These are phyloP conservation scores for Fusarium sacchari DNA, from an alignment of 2,329 filamentous ascomycete species.

Conservation along the genomic window DNA sequence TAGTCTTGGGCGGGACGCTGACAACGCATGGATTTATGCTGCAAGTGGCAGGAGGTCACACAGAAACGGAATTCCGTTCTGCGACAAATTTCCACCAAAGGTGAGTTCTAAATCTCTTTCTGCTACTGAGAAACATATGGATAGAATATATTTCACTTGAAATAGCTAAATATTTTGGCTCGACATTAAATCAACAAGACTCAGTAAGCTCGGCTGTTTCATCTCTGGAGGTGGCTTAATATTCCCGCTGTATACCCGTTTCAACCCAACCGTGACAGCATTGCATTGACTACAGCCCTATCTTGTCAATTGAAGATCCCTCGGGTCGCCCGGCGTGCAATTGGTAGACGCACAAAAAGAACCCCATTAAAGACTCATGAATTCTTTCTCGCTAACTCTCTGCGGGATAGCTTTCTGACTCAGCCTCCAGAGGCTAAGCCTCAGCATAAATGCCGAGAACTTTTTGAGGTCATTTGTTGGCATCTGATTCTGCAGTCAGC, in stretches of 20 bases:
- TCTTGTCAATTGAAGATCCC: background rate
- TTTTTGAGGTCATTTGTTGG: background rate
- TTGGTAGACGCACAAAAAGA: background rate
- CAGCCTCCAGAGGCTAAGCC: background rate
- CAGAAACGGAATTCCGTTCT: background rate
- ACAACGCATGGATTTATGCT: background rate
- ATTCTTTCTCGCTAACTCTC: background rate
- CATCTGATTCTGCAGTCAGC: background rate
- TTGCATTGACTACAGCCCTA: background rate
- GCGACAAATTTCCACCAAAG: fast-evolving
- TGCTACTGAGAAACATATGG: fast-evolving
- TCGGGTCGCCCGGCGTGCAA: background rate
- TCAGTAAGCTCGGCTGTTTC: background rate
- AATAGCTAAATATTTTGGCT: no score
- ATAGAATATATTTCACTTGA: fast-evolving
- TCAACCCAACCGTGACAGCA: background rate
- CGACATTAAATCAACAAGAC: no score
- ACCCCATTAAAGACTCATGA: background rate
- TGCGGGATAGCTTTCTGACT: background rate
- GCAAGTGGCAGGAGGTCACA: background rate
- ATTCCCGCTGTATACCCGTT: background rate
- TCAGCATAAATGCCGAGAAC: background rate
- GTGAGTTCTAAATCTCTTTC: fast-evolving
- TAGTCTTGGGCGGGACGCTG: background rate
- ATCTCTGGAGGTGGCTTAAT: background rate